Base-by-base conservation (phyloP, 176 grass and related monocot genomes). In the Melocanna baccifera region DNA sequence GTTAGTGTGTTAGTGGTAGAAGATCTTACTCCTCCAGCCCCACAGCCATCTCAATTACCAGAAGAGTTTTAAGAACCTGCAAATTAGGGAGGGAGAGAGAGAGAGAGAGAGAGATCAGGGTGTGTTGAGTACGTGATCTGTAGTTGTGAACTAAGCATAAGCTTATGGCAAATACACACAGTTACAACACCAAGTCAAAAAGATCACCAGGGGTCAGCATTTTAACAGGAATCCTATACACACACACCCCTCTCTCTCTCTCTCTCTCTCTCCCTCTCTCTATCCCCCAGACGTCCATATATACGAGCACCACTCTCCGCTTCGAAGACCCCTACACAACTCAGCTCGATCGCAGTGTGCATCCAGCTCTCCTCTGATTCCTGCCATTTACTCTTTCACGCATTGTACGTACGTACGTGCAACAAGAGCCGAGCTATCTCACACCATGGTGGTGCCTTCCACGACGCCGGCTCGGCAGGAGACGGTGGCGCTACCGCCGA, bases 401-500 rank as follows among this genome's bases (percentile, higher is more conserved):
- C 76, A 84, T 57, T 77, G 5, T 20, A 82, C 58, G 70, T 73
- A 37, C 64, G 29, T 39, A 83, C n/a, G 22, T 29, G 57, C 52
- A 32, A 18, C 25, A 6, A 28, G 25, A 48, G 6, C 9, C 36
- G 40, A 65, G 46, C 34, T 58, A 23, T 47, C 29, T 7, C 80
- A 8, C 42, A 26, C 48, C 50, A 96, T 97, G 91, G 94, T 97
- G 68, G 84, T 92, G 16, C 77, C 87, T 41, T 90, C 91, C 0
- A 32, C 87, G 83, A 88, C 94, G 57, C 82, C 89, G 40, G 77
- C 65, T 30, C 62, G 42, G 25, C 81, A 77, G 7, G 80, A 81
- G 8, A 80, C 66, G 58, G 73, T 12, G 69, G 68, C 5, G 67
- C 28, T 40, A 23, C 1, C 67, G 63, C 15, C 80, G 69, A 7